Evolutionary conservation across 441 rosid genomes (phyloP), one percentile per base, ranked within the genome.

Genomic region (Syzygium malaccense): DNA sequence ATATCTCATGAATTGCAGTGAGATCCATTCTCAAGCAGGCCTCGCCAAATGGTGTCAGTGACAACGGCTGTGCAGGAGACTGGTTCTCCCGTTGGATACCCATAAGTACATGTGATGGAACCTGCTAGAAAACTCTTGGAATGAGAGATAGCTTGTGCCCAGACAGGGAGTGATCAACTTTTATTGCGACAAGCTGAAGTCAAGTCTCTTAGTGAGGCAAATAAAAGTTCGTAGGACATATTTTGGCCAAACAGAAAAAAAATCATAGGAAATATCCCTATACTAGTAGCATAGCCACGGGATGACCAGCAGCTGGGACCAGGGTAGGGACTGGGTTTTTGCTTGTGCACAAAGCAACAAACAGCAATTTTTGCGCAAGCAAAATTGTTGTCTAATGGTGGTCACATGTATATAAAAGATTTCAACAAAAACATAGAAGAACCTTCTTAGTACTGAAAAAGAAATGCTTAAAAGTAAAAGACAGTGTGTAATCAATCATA

Each of bases 1-100:
- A 89, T 89, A 94, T 94, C 88, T 95, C 97, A 90, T 94, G 97
- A 87, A 95, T 93, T 56, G 97, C 96, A 32, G 97, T 94, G 88
- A 95, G 96, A 89, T 95, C 97, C 90, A 93, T 86, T 91, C 97
- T 93, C 87, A 92, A 89, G 92, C 96, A 94, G 45, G 97, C 96
- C 51, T 95, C 97, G 55, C 96, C 97, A 80, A 94, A 92, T 45
- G 96, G 92, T 10, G 97, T 94, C 88, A 95, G 88, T 30, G 94
- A 90, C 90, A 94, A 86, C 66, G 92, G 92, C 78, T 90, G 90
- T 48, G 92, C 90, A 66, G 94, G 90, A 68, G 90, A 68, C 86
- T 90, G 92, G 37, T 91, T 87, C 92, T 90, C 96, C 62, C 86
- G 94, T 30, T 92, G 92, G 86, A 95, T 93, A 20, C 95, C 96